A percentile compares a stretch with the other conserved stretches of the same genome.
These are phyloP conservation scores for Globisporangium orthogonon DNA, from an alignment of 352 stramenopile species.

Conservation along the genomic window DNA sequence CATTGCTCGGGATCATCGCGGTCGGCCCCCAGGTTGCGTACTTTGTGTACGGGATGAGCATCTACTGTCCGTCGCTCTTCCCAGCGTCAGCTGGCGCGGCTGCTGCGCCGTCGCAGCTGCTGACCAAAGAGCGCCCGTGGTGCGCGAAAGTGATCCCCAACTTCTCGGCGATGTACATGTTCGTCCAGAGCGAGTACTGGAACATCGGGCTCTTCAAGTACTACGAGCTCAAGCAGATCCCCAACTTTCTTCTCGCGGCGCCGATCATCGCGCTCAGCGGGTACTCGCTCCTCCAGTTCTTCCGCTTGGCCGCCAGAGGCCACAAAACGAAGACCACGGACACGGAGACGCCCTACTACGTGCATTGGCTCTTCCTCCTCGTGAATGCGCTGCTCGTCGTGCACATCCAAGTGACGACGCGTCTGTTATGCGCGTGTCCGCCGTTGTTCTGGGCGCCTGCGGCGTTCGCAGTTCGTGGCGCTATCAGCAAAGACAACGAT, in stretches of 20 bases:
- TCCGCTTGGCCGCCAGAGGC: slow-evolving; percentile 16
- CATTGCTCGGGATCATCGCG: slow-evolving; percentile 46
- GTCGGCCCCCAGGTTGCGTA: slow-evolving; percentile 64
- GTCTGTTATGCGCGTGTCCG: slow-evolving; percentile 67
- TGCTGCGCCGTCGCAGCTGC: slow-evolving; percentile 2
- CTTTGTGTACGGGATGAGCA: slow-evolving; percentile 47
- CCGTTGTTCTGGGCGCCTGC: slow-evolving; percentile 76
- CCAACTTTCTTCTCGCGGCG: slow-evolving; percentile 91
- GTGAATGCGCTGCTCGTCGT: slow-evolving; percentile 73
- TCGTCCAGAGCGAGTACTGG: slow-evolving; percentile 95
- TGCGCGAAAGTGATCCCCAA: slow-evolving; percentile 60
- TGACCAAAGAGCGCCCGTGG: slow-evolving; percentile 57
- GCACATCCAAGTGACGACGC: slow-evolving; percentile 86
- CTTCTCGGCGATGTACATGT: slow-evolving; percentile 88
- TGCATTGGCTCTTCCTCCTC: slow-evolving; percentile 70
- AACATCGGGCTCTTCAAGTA: slow-evolving; percentile 92
- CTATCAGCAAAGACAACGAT: background rate
- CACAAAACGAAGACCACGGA: background rate
- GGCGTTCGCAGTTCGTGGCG: slow-evolving; percentile 10
- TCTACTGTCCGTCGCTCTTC: slow-evolving; percentile 58
- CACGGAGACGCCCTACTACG: slow-evolving; percentile 41
- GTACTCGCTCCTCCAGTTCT: slow-evolving; percentile 45
- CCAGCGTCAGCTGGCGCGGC: slow-evolving; percentile 2
- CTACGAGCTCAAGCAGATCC: slow-evolving; percentile 91
- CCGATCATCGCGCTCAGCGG: slow-evolving; percentile 79